Base-by-base conservation (phyloP, 1,139 yeast species). In the Scheffersomyces segobiensis region DNA sequence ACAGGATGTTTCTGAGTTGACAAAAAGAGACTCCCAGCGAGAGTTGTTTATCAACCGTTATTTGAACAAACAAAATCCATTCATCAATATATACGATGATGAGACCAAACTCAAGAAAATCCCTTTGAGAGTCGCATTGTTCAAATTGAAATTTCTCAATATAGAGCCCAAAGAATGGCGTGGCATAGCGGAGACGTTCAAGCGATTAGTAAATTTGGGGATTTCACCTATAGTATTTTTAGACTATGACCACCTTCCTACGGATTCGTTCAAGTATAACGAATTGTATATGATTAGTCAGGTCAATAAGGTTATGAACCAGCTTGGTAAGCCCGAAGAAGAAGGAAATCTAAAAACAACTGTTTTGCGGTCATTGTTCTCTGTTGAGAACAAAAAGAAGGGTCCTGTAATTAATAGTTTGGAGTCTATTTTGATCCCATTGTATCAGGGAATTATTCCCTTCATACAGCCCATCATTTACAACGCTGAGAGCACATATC, bases 381-480 rank as follows among this genome's bases (percentile, higher is more conserved):
- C 67, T 0, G 61, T 60, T 2, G 59, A 63, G 22, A 56, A 61
- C 2, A 63, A 59, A 0, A 58, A 57, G 4, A 55, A 53, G 10
- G 52, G 54, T 3, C 49, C 66, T 4, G 53, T 56, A 2, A 64
- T 77, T 19, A 71, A 71, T 53, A 68, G 71, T 52, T 61, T 78
- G 49, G 78, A 75, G 54, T 80, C 71, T 66, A 57, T 80, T 2
- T 64, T 81, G 24, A 72, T 79, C 7, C 84, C 84, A 0, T 59
- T 80, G 51, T 79, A 78, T 63, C 84, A 81, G 60, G 78, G 77
- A 3, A 71, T 75, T 14, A 80, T 88, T 1, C 95, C 96, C 0
- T 79, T 89, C 1, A 72, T 89, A 6, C 82, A 83, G 54, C 93
- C 93, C 0, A 71, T 86, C 21, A 83, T 82, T 1, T 86, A 80